Evolutionary conservation across 352 stramenopile genomes (phyloP), one percentile per base, ranked within the genome.

Genomic region (Thraustochytrium sp.): DNA sequence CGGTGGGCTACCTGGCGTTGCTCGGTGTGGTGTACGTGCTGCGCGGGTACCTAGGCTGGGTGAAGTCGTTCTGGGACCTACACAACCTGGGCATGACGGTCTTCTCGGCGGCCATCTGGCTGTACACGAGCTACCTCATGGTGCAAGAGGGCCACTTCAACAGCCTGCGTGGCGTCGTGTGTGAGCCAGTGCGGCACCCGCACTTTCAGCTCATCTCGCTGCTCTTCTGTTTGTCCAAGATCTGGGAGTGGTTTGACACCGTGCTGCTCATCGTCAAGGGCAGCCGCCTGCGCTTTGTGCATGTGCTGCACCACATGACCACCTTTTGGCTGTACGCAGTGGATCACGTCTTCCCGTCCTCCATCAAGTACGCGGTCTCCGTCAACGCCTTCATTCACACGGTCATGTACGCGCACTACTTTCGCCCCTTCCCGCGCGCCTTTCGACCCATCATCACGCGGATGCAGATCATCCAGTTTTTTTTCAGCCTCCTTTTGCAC

Each of bases 321-420:
- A 80, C 68, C 34, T 80, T 80, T 80, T 80, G 68, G 68, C 68
- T 80, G 11, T 80, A 80, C 68, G 68, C 68, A 3, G 37, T 80
- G 13, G 68, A 80, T 34, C 42, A 80, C 51, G 42, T 51, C 13
- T 80, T 80, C 34, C 31, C 23, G 13, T 80, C 68, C 9, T 80
- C 68, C 46, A 64, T 80, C 68, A 80, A 80, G 53, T 80, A 80
- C 49, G 68, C 21, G 18, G 68, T 80, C 29, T 42, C 68, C 0
- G 68, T 80, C 34, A 80, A 80, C 53, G 68, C 68, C 29, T 64
- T 80, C 38, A 64, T 80, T 23, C 68, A 80, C 68, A 46, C 51
- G 8, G 46, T 80, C 11, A 80, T 80, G 68, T 80, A 80, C 51
- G 48, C 53, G 46, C 68, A 80, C 68, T 80, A 80, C 68, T 80